Percentiles rank a stretch among this genome's conserved stretches.
Evolutionary conservation across 1,284 basidiomycete genomes (phyloP).

Genomic region (Phenoliferia sp.): DNA sequence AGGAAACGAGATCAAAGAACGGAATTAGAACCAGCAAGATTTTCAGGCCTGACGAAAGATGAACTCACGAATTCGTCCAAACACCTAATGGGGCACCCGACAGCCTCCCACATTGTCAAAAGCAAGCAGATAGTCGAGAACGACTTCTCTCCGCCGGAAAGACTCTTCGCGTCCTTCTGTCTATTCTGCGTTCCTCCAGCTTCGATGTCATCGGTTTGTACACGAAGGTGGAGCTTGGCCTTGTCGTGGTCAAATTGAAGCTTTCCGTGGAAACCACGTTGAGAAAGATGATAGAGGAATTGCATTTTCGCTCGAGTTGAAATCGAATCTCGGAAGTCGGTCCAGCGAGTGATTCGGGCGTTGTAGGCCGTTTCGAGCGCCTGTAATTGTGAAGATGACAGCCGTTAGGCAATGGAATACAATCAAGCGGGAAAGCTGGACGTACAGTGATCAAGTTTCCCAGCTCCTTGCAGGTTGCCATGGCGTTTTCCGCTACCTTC

Average conservation of each 20-base stretch:
- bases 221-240: conserved; percentile 52
- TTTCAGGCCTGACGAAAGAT: conserved; percentile 68
- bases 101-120: conserved; percentile 89
- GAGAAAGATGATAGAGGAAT: conserved; percentile 74
- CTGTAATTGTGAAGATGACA: conserved; percentile 42
- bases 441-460: conserved; percentile 56
- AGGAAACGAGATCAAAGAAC: background rate
- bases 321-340: conserved; percentile 77
- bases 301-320: conserved; percentile 75
- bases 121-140: conserved; percentile 94
- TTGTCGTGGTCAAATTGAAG: conserved; percentile 69
- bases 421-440: background rate
- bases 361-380: conserved; percentile 59
- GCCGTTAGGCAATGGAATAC: background rate
- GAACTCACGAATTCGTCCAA: conserved; percentile 58
- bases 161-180: conserved; percentile 64
- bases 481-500: conserved; percentile 49
- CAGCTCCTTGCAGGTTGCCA: conserved; percentile 57
- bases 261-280: conserved; percentile 60
- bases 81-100: conserved; percentile 88
- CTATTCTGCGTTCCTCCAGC: conserved; percentile 49
- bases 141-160: conserved; percentile 89
- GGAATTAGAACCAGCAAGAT: conserved; percentile 24
- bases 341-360: conserved; percentile 69
- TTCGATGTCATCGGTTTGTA: conserved; percentile 33